Evolutionary conservation across 108 stramenopile genomes (phyloP).

Genomic region (Cyclotella choctawhatcheeana): DNA sequence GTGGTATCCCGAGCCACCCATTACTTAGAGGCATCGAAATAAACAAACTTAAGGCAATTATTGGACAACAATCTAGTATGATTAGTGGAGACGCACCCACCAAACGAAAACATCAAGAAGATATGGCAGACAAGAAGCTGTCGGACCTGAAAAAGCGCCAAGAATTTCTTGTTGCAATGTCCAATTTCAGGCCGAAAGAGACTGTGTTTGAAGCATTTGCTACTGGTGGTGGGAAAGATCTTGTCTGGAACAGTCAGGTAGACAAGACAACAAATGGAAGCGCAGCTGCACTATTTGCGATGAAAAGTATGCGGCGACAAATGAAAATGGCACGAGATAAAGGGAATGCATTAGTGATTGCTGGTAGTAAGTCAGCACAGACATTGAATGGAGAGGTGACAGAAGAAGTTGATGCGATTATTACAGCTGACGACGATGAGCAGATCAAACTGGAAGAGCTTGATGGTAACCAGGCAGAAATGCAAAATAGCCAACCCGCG

Average conservation of each 20-base stretch:
- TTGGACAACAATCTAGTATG: not conserved
- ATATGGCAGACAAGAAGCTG: conserved; percentile 43
- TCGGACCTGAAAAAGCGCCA: conserved; percentile 67
- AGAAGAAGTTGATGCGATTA: conserved; percentile 18
- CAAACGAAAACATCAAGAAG: conserved; percentile 19
- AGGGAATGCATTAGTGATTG: conserved; percentile 75
- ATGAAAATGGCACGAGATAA: conserved; percentile 88
- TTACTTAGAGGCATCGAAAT: conserved; percentile 67
- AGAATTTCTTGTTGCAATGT: conserved; percentile 85
- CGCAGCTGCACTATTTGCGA: conserved; percentile 78
- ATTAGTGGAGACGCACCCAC: not conserved
- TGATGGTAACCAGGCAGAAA: not conserved
- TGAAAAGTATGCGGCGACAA: conserved; percentile 91
- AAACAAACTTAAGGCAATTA: conserved; percentile 46
- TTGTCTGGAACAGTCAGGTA: conserved; percentile 75
- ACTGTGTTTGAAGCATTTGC: conserved; percentile 97
- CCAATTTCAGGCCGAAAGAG: conserved; percentile 95
- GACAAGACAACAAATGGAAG: conserved; percentile 68
- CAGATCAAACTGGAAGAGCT: not conserved
- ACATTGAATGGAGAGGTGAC: conserved; percentile 57
- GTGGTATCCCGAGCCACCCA: conserved; percentile 78
- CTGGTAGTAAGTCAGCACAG: conserved; percentile 64
- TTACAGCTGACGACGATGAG: not conserved
- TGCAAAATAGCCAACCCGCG: not conserved
- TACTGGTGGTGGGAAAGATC: conserved; percentile 80